These are phyloP conservation scores for Emericellopsis terricola DNA, from an alignment of 495 filamentous ascomycete genomes.

Conservation along the genomic window DNA sequence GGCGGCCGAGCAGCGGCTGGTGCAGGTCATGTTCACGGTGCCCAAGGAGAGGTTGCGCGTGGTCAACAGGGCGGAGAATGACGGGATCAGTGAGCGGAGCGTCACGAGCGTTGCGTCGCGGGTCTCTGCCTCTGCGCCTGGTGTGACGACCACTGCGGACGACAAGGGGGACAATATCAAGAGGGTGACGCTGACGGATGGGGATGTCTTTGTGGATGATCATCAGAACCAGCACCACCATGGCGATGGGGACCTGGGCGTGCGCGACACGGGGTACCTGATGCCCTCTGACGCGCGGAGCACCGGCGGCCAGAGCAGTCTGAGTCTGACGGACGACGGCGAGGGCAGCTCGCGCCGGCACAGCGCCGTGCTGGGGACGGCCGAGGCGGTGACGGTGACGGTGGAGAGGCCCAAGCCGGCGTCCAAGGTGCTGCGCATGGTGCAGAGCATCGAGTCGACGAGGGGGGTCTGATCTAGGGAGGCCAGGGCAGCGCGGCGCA, in stretches of 20 bases:
- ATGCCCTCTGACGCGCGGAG: no score
- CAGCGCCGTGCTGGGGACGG: constrained; percentile 9
- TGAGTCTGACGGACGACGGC: constrained; percentile 1
- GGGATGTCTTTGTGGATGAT: no score
- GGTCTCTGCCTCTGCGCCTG: no score
- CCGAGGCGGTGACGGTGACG: constrained; percentile 10
- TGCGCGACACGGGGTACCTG: no score
- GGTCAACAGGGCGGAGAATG: constrained; percentile 42
- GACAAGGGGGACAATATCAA: no score
- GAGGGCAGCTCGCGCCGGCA: background rate
- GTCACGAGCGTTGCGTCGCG: no score
- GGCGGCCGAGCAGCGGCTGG: constrained; percentile 57
- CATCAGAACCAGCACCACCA: no score
- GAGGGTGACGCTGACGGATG: no score
- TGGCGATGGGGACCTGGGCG: no score
- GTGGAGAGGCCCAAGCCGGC: background rate
- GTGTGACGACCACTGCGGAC: no score
- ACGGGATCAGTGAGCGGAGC: background rate
- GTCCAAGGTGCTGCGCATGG: background rate
- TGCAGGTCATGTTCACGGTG: constrained; percentile 90
- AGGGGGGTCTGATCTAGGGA: background rate
- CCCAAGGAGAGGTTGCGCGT: constrained; percentile 71
- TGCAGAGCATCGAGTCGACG: background rate
- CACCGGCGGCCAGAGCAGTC: no score
- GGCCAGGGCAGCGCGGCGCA: no score